A percentile compares a stretch with the other conserved stretches of the same genome.
Conservation (phyloP, 257 asterid genomes). For the Oldenlandia corymbosa region DNA sequence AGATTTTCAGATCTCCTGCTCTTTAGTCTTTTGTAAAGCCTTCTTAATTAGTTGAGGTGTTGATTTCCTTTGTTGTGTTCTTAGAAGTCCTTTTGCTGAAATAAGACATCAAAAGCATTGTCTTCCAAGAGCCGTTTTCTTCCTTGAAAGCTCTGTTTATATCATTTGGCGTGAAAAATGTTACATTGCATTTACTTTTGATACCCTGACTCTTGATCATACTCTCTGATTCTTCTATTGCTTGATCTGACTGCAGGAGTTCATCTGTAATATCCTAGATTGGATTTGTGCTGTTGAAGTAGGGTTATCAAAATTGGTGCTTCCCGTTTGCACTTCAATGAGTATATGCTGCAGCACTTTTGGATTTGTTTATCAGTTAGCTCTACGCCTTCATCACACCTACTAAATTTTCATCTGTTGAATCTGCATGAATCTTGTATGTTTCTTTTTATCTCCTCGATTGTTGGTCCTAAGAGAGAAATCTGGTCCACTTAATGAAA, state of each 20-base stretch:
- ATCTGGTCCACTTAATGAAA: not conserved
- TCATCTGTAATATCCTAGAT: slow-evolving; percentile 89
- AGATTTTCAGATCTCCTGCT: not conserved
- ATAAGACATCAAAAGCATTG: too few relatives aligned
- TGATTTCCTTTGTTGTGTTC: not conserved
- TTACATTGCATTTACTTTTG: too few relatives aligned
- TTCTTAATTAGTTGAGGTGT: not conserved
- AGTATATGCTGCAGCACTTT: slow-evolving; percentile 89
- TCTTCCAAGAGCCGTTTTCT: too few relatives aligned
- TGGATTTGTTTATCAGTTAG: slow-evolving; percentile 87
- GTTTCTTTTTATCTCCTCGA: not conserved
- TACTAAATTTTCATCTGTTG: not conserved
- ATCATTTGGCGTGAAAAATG: too few relatives aligned
- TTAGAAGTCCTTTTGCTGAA: not conserved
- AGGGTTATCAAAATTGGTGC: slow-evolving; percentile 64
- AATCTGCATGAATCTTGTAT: not conserved
- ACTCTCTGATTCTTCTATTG: not conserved
- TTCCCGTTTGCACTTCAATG: slow-evolving; percentile 67
- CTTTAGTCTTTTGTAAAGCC: not conserved
- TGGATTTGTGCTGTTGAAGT: slow-evolving; percentile 93
- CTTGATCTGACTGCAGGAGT: slow-evolving; percentile 45
- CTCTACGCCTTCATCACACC: not conserved
- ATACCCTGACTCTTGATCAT: not conserved
- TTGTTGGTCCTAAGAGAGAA: not conserved
- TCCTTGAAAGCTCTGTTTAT: too few relatives aligned